phyloP scores from a whole-genome alignment of 164 flowering plant genomes.

The Litsea cubeba region DNA sequence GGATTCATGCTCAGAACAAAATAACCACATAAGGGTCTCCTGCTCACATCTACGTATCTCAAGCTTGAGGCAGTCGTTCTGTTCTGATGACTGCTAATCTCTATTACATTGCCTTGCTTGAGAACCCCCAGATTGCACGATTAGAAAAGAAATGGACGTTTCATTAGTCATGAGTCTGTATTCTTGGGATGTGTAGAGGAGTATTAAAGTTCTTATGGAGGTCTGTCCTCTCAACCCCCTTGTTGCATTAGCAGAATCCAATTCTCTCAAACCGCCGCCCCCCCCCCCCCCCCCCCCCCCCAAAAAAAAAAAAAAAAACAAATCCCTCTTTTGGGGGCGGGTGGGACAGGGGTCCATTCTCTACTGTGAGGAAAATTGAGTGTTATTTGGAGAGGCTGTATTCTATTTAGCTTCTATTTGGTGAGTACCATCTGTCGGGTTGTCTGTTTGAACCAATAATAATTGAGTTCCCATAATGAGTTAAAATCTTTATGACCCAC shows the following conservation, averaged over 20 bases:
- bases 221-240: too few species aligned
- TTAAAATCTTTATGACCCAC: background rate
- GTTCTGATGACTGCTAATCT: background rate
- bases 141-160: too few species aligned
- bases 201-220: too few species aligned
- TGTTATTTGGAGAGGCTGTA: background rate
- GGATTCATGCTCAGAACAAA: background rate
- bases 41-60: background rate
- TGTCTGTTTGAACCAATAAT: background rate
- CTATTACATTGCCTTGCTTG: background rate
- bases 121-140: background rate
- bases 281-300: too few species aligned
- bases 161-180: background rate
- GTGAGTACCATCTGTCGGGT: background rate
- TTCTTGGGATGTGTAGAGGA: background rate
- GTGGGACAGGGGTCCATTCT: too few species aligned
- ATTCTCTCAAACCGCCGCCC: too few species aligned
- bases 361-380: background rate
- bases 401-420: background rate
- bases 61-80: too few species aligned
- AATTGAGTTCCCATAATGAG: background rate
- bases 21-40: background rate
- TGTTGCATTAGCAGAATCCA: too few species aligned
- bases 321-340: too few species aligned
- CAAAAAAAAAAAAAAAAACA: too few species aligned